phyloP scores from a whole-genome alignment of 805 yeast genomes.

The Teunomyces panamensis region DNA sequence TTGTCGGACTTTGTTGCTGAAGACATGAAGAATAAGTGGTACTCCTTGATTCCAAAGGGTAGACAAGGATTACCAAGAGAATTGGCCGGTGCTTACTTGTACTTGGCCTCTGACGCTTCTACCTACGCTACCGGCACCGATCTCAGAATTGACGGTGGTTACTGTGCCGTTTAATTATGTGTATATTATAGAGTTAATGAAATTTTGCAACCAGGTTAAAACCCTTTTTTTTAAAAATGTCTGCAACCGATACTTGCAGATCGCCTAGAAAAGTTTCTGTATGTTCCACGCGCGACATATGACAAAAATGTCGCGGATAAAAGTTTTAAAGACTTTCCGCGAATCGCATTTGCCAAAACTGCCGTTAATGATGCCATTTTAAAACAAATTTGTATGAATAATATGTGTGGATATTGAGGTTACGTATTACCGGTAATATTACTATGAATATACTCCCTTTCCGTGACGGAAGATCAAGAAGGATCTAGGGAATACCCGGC shows the following conservation, averaged over 20 bases:
- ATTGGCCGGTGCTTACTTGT: slow-evolving; percentile 75
- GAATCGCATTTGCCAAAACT: no score
- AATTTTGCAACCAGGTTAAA: neutral
- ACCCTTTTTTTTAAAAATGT: neutral
- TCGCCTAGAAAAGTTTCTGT: neutral
- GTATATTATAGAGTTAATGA: slow-evolving; percentile 3
- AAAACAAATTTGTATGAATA: no score
- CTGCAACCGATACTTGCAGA: neutral
- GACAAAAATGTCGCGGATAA: neutral
- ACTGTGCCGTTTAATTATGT: slow-evolving; percentile 43
- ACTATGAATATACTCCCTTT: neutral
- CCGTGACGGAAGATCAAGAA: neutral
- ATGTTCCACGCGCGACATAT: no score
- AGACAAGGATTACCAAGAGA: slow-evolving; percentile 74
- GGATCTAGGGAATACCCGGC: neutral
- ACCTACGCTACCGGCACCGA: slow-evolving; percentile 79
- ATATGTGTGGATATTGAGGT: no score
- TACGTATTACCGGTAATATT: no score
- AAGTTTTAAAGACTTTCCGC: no score
- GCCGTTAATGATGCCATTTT: no score
- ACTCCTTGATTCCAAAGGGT: slow-evolving; percentile 60
- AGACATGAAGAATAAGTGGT: slow-evolving; percentile 38
- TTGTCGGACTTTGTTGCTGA: slow-evolving; percentile 42
- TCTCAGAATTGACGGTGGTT: slow-evolving; percentile 77
- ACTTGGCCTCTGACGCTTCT: slow-evolving; percentile 78